phyloP scores from a whole-genome alignment of 1,139 yeast species.

The Maudiozyma humilis region DNA sequence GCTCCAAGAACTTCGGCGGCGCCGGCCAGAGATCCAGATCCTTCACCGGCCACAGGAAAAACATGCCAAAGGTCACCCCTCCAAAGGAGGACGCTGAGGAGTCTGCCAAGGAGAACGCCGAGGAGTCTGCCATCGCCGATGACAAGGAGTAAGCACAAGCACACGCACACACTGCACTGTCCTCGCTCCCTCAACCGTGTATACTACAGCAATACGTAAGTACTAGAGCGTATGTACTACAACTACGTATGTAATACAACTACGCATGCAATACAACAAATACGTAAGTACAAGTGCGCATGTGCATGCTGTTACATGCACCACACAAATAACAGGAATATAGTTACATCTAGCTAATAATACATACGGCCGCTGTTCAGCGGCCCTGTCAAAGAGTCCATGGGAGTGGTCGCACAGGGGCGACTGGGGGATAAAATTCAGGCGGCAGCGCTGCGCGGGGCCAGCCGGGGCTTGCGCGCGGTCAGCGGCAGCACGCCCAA shows the following conservation, averaged over 20 bases:
- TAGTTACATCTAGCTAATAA: no score
- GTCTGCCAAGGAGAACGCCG: slow-evolving; percentile 13
- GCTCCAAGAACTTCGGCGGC: slow-evolving; percentile 31
- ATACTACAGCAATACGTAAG: no score
- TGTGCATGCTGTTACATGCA: no score
- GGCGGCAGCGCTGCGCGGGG: no score
- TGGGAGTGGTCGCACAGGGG: no score
- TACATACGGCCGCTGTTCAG: no score
- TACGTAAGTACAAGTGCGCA: no score
- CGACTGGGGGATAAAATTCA: no score
- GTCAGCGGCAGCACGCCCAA: neutral
- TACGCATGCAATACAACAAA: no score
- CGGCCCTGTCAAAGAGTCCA: no score
- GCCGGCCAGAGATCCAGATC: slow-evolving; percentile 32
- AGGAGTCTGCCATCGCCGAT: neutral
- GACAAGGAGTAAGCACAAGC: neutral
- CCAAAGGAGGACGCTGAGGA: slow-evolving; percentile 9
- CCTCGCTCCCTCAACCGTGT: neutral
- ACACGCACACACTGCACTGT: neutral
- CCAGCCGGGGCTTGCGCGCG: neutral
- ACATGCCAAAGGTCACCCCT: slow-evolving; percentile 26
- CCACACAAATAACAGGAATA: no score
- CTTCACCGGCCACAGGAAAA: slow-evolving; percentile 31
- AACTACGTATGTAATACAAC: neutral
- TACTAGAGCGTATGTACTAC: no score